phyloP scores from a whole-genome alignment of 2,329 filamentous ascomycete genomes.

The Aspergillus ruber region DNA sequence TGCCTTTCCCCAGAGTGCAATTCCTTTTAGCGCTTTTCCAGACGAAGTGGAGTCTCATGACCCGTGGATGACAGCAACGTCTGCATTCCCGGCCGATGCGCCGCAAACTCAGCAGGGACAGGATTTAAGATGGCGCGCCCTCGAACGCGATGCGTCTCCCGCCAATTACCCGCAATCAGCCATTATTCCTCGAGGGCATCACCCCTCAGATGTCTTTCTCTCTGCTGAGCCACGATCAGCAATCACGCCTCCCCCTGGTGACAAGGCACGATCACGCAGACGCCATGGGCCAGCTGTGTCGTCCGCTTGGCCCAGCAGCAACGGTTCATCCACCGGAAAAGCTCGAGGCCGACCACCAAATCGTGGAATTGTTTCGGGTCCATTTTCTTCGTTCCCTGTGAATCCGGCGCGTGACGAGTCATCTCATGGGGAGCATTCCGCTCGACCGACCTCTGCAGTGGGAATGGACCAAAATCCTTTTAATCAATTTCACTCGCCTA shows the following conservation, averaged over 20 bases:
- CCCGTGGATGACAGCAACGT: constrained; percentile 32
- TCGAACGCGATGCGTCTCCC: constrained; percentile 55
- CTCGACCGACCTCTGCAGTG: constrained; percentile 36
- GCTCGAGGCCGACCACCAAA: constrained; percentile 73
- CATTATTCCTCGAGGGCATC: constrained; percentile 53
- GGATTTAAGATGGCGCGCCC: constrained; percentile 42
- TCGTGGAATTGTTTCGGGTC: constrained; percentile 58
- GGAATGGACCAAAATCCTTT: constrained; percentile 35
- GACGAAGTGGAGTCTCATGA: constrained; percentile 46
- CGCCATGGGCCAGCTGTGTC: constrained; percentile 82
- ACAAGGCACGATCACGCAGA: constrained; percentile 42
- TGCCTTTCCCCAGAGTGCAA: constrained; percentile 45
- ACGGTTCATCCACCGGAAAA: constrained; percentile 59
- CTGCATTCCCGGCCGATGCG: constrained; percentile 39
- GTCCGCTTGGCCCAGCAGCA: constrained; percentile 74
- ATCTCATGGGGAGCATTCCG: constrained; percentile 37
- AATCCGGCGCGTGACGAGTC: constrained; percentile 49
- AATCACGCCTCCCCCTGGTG: constrained; percentile 54
- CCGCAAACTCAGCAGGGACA: constrained; percentile 22
- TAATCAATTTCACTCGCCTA: constrained; percentile 18
- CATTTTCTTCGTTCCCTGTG: constrained; percentile 64
- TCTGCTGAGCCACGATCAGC: constrained; percentile 62
- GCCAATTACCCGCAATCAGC: constrained; percentile 72
- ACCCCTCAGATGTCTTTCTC: constrained; percentile 26
- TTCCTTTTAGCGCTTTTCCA: constrained; percentile 49